A percentile compares a stretch with the other conserved stretches of the same genome.
These are phyloP conservation scores for Oryza australiensis DNA, from an alignment of 176 grass and related monocot species.

Conservation along the genomic window DNA sequence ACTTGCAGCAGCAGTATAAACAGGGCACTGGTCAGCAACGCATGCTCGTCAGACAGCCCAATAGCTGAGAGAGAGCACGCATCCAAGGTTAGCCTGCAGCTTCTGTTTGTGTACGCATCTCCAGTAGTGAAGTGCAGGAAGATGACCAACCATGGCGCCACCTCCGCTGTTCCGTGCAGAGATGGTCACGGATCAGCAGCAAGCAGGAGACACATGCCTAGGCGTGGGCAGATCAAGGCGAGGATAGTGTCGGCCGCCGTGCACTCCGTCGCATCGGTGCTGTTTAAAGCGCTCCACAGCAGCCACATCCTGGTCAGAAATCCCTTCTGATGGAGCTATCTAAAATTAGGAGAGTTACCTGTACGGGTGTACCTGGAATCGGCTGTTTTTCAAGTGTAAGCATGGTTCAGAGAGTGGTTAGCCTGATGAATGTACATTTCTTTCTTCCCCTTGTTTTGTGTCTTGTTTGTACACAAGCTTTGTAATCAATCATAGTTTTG, in stretches of 20 bases:
- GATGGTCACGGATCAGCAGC: not conserved
- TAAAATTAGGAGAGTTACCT: not conserved
- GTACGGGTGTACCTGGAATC: not conserved
- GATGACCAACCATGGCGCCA: conserved; percentile 17
- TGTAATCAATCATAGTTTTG: not conserved
- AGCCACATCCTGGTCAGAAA: conserved; percentile 34
- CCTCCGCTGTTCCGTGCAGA: not conserved
- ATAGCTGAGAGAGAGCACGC: not conserved
- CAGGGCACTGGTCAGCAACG: not conserved
- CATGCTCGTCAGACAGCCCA: not conserved
- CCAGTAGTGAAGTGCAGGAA: not conserved
- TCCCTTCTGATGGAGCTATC: not conserved
- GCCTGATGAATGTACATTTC: not conserved
- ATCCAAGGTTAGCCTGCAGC: not conserved
- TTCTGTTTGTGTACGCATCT: not conserved
- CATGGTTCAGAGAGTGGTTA: not conserved
- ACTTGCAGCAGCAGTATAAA: conserved; percentile 28
- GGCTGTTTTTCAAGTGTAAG: not conserved
- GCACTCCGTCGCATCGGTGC: conserved; percentile 34
- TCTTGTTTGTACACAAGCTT: not conserved
- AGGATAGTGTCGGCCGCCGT: conserved; percentile 28
- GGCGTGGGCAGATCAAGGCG: conserved; percentile 48
- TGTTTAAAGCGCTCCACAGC: conserved; percentile 28
- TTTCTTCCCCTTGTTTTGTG: not conserved
- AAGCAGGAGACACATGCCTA: conserved; percentile 18